Base-by-base conservation (phyloP, 1,284 basidiomycete species). In the Cutaneotrichosporon spelunceum region DNA sequence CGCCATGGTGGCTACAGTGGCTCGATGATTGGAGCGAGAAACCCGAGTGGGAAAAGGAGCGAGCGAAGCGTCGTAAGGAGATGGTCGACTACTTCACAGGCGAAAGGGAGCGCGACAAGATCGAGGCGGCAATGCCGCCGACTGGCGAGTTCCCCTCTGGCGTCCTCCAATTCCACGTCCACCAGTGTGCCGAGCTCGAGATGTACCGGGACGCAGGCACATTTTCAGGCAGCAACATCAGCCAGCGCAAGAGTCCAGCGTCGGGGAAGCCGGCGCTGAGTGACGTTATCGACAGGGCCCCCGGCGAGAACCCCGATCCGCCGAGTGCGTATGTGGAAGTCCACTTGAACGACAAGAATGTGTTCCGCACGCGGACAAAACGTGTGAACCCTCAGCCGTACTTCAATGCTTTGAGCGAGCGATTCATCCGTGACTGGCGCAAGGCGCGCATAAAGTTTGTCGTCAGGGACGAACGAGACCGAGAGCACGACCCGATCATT, bases 361-460 rank as follows among this genome's bases (percentile, higher is more conserved):
- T 81, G 9, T 82, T 78, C 61, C 71, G 77, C 10, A 80, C 80
- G 0, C 65, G 81, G 8, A 79, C 80, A 16, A 82, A 82, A 60
- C 74, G 78, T 60, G 67, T 78, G 56, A 79, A 75, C 42, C 72
- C 75, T 2, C 63, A 77, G 45, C 81, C 81, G 3, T 82, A 81
- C 66, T 80, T 78, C 70, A 81, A 82, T 62, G 80, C 81, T 2
- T 71, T 77, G n/a, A 78, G 78, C 48, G 81, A 82, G 66, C 66
- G 81, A 24, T 81, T 81, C 57, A 66, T 81, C n/a, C 64, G 79
- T 23, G 80, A 82, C 70, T 82, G 80, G 80, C 71, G 72, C 10
- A 67, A 74, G 33, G 76, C 78, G n/a, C 72, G 74, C 53, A 68
- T 82, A 55, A 72, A 75, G 27, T 72, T 82, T 57, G 81, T 81